Conservation (phyloP, 2,329 filamentous ascomycete species). For the Cryphonectria japonica region DNA sequence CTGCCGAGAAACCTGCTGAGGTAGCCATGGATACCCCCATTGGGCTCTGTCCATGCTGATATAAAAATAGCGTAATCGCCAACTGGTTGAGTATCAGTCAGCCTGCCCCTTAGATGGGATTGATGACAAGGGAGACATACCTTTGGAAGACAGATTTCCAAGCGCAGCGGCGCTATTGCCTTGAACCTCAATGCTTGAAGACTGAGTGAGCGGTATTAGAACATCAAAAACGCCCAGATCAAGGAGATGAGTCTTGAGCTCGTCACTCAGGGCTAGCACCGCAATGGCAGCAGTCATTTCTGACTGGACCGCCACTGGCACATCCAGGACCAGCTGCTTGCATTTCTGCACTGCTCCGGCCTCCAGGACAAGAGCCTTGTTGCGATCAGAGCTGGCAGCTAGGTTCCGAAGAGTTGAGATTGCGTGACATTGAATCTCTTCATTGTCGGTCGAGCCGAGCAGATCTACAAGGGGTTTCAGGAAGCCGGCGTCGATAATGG, state of each 20-base stretch:
- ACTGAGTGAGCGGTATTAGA: slow-evolving; percentile 91
- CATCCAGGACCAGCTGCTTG: slow-evolving; percentile 92
- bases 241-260: slow-evolving; percentile 88
- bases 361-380: slow-evolving; percentile 96
- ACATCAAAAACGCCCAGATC: slow-evolving; percentile 96
- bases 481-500: slow-evolving; percentile 97
- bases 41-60: slow-evolving; percentile 88
- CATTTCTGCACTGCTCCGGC: slow-evolving; percentile 98
- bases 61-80: slow-evolving; percentile 97
- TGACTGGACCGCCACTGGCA: slow-evolving; percentile 92
- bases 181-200: slow-evolving; percentile 95
- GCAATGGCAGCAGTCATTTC: slow-evolving; percentile 99
- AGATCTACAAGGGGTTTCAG: slow-evolving; percentile 91
- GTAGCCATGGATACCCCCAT: slow-evolving; percentile 94
- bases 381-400: slow-evolving; percentile 93
- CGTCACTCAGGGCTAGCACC: slow-evolving; percentile 91
- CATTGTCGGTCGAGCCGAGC: slow-evolving; percentile 92
- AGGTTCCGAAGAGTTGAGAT: slow-evolving; percentile 96
- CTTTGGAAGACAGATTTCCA: slow-evolving; percentile 96
- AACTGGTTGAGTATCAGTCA: slow-evolving; percentile 56
- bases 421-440: slow-evolving; percentile 98
- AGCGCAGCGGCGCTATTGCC: slow-evolving; percentile 96
- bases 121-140: slow-evolving; percentile 51
- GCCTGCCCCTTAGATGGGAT: slow-evolving; percentile 17
- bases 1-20: slow-evolving; percentile 90